Percentiles rank a stretch among this genome's conserved stretches.
Evolutionary conservation across 73 alveolate genomes (phyloP).

Genomic region (Paramecium sexaurelia): DNA sequence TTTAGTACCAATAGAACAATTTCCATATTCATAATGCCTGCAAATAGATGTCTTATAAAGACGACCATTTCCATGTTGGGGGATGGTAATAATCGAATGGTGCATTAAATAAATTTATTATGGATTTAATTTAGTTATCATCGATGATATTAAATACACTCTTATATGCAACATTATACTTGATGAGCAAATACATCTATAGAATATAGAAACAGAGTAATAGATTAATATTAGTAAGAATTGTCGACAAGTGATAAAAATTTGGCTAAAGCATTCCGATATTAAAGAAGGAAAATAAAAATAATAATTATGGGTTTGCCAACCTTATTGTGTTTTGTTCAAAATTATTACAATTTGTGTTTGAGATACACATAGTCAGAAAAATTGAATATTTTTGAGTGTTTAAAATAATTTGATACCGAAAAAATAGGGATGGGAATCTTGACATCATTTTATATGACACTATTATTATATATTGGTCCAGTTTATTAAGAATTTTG

Average conservation of each 20-base stretch:
- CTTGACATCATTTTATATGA: constrained; percentile 33
- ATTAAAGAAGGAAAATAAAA: constrained; percentile 27
- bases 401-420: not conserved
- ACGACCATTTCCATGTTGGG: constrained; percentile 60
- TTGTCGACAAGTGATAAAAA: not conserved
- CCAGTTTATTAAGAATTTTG: constrained; percentile 44
- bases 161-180: constrained; percentile 3
- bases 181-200: constrained; percentile 39
- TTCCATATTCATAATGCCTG: constrained; percentile 68
- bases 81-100: constrained; percentile 30
- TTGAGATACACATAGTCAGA: not conserved
- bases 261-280: not conserved
- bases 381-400: not conserved
- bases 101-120: constrained; percentile 53
- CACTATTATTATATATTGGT: not conserved
- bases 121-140: constrained; percentile 41
- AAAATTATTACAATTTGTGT: not conserved
- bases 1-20: constrained; percentile 65
- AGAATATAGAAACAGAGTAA: constrained; percentile 25
- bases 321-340: not conserved
- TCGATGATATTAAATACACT: not conserved
- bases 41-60: constrained; percentile 67
- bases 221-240: not conserved
- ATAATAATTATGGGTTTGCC: constrained; percentile 44
- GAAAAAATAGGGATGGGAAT: constrained; percentile 43